Evolutionary conservation across 2,329 filamentous ascomycete species (phyloP).

Genomic region (Trichoderma sp.): DNA sequence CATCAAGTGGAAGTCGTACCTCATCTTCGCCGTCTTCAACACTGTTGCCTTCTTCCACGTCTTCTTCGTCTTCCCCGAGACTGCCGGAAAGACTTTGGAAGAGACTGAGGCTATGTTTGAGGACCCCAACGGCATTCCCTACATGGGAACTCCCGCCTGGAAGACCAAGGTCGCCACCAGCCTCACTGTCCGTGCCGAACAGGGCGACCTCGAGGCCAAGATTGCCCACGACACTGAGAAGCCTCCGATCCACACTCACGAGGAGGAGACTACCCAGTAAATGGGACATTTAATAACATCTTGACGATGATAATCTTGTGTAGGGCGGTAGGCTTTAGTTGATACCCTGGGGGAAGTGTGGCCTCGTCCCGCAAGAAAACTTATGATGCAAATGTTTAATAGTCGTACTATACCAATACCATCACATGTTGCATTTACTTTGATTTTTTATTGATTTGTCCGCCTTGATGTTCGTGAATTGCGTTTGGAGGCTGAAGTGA

Average conservation of each 20-base stretch:
- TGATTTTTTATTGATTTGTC: not conserved
- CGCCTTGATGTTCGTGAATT: not conserved
- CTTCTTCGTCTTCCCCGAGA: constrained; percentile 57
- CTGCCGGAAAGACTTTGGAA: constrained; percentile 53
- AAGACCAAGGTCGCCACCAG: constrained; percentile 30
- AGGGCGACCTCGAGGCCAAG: constrained; percentile 30
- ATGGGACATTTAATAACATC: not conserved
- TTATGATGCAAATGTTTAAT: constrained; percentile 14
- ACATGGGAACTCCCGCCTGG: constrained; percentile 34
- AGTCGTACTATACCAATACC: constrained; percentile 16
- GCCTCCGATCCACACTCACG: constrained; percentile 20
- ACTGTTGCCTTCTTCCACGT: constrained; percentile 49
- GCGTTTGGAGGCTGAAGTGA: not conserved
- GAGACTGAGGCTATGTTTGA: constrained; percentile 51
- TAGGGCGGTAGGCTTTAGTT: not conserved
- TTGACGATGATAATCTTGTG: not conserved
- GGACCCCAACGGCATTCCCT: constrained; percentile 32
- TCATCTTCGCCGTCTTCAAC: constrained; percentile 53
- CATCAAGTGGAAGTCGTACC: constrained; percentile 32
- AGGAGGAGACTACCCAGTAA: constrained; percentile 19
- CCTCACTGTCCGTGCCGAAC: constrained; percentile 25
- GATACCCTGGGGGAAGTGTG: constrained; percentile 12
- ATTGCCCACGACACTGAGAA: constrained; percentile 25
- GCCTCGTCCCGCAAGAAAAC: not conserved
- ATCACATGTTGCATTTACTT: not conserved